Evolutionary conservation across 2,329 filamentous ascomycete species (phyloP).

Genomic region (Fusarium newnesense): DNA sequence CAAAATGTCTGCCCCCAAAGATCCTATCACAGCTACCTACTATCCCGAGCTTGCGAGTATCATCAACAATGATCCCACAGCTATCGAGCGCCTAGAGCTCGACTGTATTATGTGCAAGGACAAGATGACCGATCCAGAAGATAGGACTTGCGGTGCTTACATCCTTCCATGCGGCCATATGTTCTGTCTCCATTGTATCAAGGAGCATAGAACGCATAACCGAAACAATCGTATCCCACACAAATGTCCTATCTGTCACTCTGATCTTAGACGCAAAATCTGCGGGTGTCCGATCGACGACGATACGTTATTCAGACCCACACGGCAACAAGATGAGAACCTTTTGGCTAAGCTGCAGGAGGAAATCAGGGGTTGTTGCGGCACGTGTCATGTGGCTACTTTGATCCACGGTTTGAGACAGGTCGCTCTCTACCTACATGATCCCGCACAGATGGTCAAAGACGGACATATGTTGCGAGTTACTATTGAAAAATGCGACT

Average conservation of each 20-base stretch:
- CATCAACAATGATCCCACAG: background rate
- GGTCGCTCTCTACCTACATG: background rate
- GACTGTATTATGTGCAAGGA: constrained; percentile 10
- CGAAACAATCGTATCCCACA: accelerated
- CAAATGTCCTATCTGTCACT: constrained; percentile 3
- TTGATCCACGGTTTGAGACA: background rate
- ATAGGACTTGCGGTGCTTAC: background rate
- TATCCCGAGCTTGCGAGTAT: background rate
- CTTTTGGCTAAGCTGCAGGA: background rate
- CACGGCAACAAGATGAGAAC: background rate
- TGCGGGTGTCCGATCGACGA: background rate
- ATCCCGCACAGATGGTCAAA: background rate
- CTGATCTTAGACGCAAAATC: accelerated
- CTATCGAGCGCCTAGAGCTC: background rate
- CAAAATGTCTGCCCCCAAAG: accelerated
- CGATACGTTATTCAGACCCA: background rate
- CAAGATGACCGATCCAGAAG: background rate
- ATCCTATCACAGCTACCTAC: background rate
- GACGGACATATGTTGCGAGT: background rate
- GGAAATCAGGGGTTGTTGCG: background rate
- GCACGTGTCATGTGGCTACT: background rate
- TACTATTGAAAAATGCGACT: background rate
- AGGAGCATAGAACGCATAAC: background rate
- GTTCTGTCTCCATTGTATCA: background rate
- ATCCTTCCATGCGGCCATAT: constrained; percentile 18